Evolutionary conservation across 2,329 filamentous ascomycete species (phyloP).

Genomic region (Purpureocillium takamizusanense): DNA sequence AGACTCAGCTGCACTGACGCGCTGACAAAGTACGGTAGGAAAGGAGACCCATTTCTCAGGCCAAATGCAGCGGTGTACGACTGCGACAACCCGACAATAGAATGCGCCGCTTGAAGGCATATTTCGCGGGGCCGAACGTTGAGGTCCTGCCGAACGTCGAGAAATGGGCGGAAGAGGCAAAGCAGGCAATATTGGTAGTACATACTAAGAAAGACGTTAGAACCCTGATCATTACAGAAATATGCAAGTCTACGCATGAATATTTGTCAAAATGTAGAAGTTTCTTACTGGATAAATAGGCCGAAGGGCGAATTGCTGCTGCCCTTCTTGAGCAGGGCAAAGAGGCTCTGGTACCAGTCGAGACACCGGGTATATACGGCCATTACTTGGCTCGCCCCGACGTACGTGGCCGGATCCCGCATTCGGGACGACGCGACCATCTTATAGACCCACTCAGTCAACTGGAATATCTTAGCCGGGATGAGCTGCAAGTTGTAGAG

Average conservation of each 20-base stretch:
- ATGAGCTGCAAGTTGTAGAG: constrained; percentile 1
- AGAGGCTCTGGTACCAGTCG: constrained; percentile 9
- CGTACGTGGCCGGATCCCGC: too few species aligned
- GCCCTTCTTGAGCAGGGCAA: constrained; percentile 1
- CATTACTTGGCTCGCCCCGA: too few species aligned
- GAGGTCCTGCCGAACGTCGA: neutral
- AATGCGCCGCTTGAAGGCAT: constrained; percentile 6
- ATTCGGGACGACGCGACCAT: too few species aligned
- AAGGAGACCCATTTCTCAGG: constrained; percentile 7
- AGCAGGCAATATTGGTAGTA: constrained; percentile 11
- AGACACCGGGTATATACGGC: constrained; percentile 10
- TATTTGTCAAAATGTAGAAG: too few species aligned
- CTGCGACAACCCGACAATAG: constrained; percentile 5
- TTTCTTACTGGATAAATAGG: constrained; percentile 9
- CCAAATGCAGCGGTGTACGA: constrained; percentile 12
- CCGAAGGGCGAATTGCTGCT: constrained; percentile 7
- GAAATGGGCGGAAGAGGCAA: constrained; percentile 7
- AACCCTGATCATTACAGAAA: too few species aligned
- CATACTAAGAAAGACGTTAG: constrained; percentile 6
- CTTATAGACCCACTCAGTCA: constrained; percentile 10
- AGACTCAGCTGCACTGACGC: constrained; percentile 5
- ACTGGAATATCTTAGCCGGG: constrained; percentile 8
- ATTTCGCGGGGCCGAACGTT: constrained; percentile 4
- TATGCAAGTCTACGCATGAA: too few species aligned
- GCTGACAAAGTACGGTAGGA: constrained; percentile 9